Evolutionary conservation across 176 grass and related monocot species (phyloP).

Genomic region (Stipa capillata): DNA sequence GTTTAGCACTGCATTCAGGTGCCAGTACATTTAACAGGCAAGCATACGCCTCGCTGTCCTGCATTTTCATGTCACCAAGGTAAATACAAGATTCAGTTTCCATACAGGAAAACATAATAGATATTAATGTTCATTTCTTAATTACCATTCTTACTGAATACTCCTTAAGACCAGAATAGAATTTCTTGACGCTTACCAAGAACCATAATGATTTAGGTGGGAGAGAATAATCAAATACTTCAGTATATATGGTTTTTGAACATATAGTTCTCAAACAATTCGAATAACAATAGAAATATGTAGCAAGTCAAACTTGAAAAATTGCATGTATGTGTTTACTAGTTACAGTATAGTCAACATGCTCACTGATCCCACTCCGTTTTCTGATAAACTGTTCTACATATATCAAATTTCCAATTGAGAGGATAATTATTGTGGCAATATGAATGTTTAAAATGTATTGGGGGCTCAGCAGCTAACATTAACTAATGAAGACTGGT

Average conservation of each 20-base stretch:
- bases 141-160: conserved; percentile 7
- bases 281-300: neutral
- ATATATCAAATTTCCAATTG: neutral
- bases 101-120: neutral
- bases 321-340: conserved; percentile 1
- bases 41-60: conserved; percentile 92
- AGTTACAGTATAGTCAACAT: neutral
- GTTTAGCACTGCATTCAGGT: conserved; percentile 68
- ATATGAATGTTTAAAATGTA: neutral
- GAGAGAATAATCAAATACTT: neutral
- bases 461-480: neutral
- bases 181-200: neutral
- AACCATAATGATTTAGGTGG: neutral
- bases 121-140: neutral
- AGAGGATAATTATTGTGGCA: neutral
- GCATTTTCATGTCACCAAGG: conserved; percentile 26
- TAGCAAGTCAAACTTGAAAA: neutral
- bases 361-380: neutral
- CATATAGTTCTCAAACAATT: neutral
- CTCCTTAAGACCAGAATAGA: neutral
- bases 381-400: neutral
- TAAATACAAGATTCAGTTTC: neutral
- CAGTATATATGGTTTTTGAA: neutral
- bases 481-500: neutral
- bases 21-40: conserved; percentile 91